phyloP scores from a whole-genome alignment of 2,329 filamentous ascomycete genomes.

The Stagonosporopsis vannaccii region DNA sequence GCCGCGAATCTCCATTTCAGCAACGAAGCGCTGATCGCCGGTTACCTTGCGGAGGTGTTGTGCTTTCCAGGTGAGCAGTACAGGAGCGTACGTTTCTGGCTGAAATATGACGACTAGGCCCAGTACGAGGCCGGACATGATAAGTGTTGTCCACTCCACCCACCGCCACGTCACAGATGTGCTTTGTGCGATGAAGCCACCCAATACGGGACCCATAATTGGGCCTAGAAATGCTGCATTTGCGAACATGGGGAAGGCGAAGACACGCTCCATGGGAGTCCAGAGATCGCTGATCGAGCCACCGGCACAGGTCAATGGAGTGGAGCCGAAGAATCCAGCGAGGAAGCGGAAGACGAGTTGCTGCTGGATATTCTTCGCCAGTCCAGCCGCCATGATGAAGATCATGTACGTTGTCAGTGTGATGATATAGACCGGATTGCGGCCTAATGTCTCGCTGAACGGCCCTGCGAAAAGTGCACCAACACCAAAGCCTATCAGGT shows the following conservation, averaged over 20 bases:
- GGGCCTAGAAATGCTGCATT: slow-evolving; percentile 28
- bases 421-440: slow-evolving; percentile 48
- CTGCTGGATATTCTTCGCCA: slow-evolving; percentile 57
- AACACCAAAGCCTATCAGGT: slow-evolving; percentile 59
- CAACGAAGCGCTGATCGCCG: slow-evolving; percentile 54
- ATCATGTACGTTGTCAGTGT: slow-evolving; percentile 38
- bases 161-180: slow-evolving; percentile 34
- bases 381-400: slow-evolving; percentile 42
- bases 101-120: slow-evolving; percentile 25
- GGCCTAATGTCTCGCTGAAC: slow-evolving; percentile 56
- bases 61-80: slow-evolving; percentile 45
- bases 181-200: slow-evolving; percentile 31
- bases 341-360: slow-evolving; percentile 59
- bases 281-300: slow-evolving; percentile 33
- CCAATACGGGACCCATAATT: slow-evolving; percentile 56
- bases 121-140: slow-evolving; percentile 30
- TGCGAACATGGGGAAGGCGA: slow-evolving; percentile 38
- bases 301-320: slow-evolving; percentile 32
- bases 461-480: slow-evolving; percentile 51
- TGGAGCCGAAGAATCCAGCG: slow-evolving; percentile 57
- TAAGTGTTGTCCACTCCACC: slow-evolving; percentile 37
- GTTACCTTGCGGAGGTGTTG: slow-evolving; percentile 37
- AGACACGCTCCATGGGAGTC: slow-evolving; percentile 30
- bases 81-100: slow-evolving; percentile 32
- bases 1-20: slow-evolving; percentile 55